Evolutionary conservation across 495 filamentous ascomycete genomes (phyloP), one percentile per base, ranked within the genome.

Genomic region (Hyaloscypha finlandica): DNA sequence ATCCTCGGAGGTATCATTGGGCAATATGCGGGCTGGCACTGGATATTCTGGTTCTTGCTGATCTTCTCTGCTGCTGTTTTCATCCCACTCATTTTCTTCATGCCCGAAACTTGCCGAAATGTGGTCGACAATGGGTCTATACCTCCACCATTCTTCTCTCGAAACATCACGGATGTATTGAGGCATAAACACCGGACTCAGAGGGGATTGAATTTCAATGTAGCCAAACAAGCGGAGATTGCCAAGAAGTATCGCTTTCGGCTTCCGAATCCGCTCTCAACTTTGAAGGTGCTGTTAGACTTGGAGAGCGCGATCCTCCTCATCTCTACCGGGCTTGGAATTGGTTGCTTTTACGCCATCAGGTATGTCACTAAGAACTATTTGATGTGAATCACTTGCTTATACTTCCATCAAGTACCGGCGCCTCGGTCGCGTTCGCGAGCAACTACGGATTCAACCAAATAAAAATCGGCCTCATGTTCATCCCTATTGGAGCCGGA

Each of bases 101-200:
- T 90, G 12, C 89, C 89, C 1, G 90, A 92, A 75, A 93, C 90
- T 0, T 82, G 81, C 57, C 78, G 88, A 3, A 81, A 79, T 19
- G 82, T 93, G 31, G 90, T 93, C 1, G 89, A 86, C 8, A 86
- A 92, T 70, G 90, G 90, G 5, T 85, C 83, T 4, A 77, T 84
- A 37, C 79, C 78, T 0, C 79, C 84, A 4, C 75, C 78, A 35
- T 66, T 72, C 0, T 69, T 77, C 3, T 81, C 83, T 64, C 71
- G 71, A 25, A 81, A 80, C 3, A 60, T 77, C 20, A 81, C 74
- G 67, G 76, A 81, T 39, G 59, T 77, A 1, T 57, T 74, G 14
- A 75, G 74, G 55, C 75, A 48, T 73, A 74, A 45, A 35, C 53
- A 54, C 32, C 53, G 55, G 61, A 71, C 69, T 22, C 11, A 72